These are phyloP conservation scores for Torulaspora quercuum DNA, from an alignment of 805 yeast species.

Conservation along the genomic window DNA sequence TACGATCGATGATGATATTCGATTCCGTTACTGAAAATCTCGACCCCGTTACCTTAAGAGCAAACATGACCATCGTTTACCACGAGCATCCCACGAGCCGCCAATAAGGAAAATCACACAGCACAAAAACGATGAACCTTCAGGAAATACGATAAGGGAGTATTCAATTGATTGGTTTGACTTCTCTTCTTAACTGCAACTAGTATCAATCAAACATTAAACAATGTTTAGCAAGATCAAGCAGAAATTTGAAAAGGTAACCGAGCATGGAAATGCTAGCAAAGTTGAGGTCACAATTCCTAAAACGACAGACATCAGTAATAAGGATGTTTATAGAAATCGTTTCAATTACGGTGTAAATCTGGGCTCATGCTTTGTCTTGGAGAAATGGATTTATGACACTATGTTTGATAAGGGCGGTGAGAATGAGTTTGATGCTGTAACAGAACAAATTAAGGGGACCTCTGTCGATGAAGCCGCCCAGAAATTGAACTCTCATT, in stretches of 20 bases:
- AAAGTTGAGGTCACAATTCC: slow-evolving; percentile 36
- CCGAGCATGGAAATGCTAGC: slow-evolving; percentile 8
- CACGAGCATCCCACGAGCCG: no score
- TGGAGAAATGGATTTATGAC: slow-evolving; percentile 76
- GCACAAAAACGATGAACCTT: no score
- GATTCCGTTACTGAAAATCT: neutral
- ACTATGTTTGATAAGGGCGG: slow-evolving; percentile 57
- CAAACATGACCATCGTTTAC: no score
- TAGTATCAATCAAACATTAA: neutral
- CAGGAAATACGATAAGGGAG: no score
- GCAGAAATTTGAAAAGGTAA: slow-evolving; percentile 22
- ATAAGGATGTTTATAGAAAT: slow-evolving; percentile 51
- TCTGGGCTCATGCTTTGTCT: slow-evolving; percentile 74
- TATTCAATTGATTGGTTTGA: neutral
- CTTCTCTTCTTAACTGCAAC: neutral
- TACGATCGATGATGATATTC: neutral
- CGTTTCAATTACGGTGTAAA: slow-evolving; percentile 79
- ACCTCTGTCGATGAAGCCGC: slow-evolving; percentile 55
- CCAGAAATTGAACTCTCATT: slow-evolving; percentile 56
- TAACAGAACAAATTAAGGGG: slow-evolving; percentile 45
- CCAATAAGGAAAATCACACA: no score
- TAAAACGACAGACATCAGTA: slow-evolving; percentile 37
- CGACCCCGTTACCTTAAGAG: no score
- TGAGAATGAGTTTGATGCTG: slow-evolving; percentile 71
- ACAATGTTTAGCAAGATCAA: slow-evolving; percentile 26